Evolutionary conservation across 805 yeast genomes (phyloP), one percentile per base, ranked within the genome.

Genomic region (Yarrowia bubula): DNA sequence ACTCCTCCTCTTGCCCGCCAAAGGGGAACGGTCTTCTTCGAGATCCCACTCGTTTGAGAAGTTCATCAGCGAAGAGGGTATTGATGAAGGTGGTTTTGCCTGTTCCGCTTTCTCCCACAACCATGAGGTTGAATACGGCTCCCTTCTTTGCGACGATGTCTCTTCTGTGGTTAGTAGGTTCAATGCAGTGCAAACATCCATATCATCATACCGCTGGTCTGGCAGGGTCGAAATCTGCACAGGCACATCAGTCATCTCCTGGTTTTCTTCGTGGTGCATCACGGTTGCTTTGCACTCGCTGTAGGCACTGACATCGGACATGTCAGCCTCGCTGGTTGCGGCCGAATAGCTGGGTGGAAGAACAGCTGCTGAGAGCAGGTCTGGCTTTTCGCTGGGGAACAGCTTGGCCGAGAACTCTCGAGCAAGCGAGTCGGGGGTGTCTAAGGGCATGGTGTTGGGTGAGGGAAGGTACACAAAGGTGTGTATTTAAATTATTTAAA

Each of bases 31-130:
- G 84, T 77, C 82, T 79, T 78, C 88, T 75, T 67, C 68, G 68
- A 82, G 83, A 67, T 67, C 86, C 86, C 67, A 86, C 81, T 22
- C 64, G 64, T 44, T 37, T 43, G 64, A 58, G 50, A 15, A 72
- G 66, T 28, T 67, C 68, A 10, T 72, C 73, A 39, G 74, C 83
- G 74, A 90, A 84, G 67, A 89, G 78, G 53, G 89, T 83, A 74
- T 87, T 87, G 71, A 90, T 76, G 71, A 90, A 89, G 0, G 93
- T 86, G 32, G 87, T 81, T 70, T 89, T 88, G 1, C 96, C 96
- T 2, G 86, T 79, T 3, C 92, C 92, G 72, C 84, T 83, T 67
- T 85, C 86, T 8, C 96, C 96, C 63, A 86, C 83, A 13, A 89
- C 84, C 84, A 89, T 82, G 66, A 92, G 71, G 61, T 95, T 90